Conservation (phyloP, 768 basidiomycete species). For the Gloeostereum incarnatum region DNA sequence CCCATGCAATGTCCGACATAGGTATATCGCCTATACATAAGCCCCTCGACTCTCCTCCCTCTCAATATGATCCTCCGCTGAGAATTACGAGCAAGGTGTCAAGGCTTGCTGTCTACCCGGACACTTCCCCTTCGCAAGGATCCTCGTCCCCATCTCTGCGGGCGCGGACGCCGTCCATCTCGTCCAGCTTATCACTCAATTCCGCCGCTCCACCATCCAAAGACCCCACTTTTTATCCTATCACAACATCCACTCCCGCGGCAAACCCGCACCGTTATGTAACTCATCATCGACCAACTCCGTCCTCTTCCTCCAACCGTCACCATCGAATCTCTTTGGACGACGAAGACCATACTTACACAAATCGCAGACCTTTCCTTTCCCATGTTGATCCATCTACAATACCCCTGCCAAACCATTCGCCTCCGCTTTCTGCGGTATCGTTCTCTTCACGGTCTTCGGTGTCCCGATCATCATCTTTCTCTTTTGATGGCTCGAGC, state of each 20-base stretch:
- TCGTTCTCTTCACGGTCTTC: conserved; percentile 79
- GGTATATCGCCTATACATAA: too few species aligned
- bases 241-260: conserved; percentile 43
- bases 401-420: conserved; percentile 58
- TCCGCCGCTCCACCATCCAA: conserved; percentile 16
- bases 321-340: conserved; percentile 21
- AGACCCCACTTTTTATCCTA: conserved; percentile 34
- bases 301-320: conserved; percentile 17
- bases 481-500: conserved; percentile 28
- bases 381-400: conserved; percentile 42
- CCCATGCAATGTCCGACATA: too few species aligned
- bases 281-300: conserved; percentile 20
- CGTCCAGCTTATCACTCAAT: too few species aligned
- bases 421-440: conserved; percentile 61
- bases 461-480: conserved; percentile 42
- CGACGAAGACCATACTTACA: conserved; percentile 15
- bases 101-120: too few species aligned
- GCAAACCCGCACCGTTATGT: conserved; percentile 51
- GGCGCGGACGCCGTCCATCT: too few species aligned
- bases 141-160: too few species aligned
- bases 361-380: conserved; percentile 11
- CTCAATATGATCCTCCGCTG: too few species aligned
- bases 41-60: too few species aligned
- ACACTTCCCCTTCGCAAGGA: too few species aligned
- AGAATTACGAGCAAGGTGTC: too few species aligned